Base-by-base conservation (phyloP, 495 filamentous ascomycete species). In the Aspergillus bertholletiae region DNA sequence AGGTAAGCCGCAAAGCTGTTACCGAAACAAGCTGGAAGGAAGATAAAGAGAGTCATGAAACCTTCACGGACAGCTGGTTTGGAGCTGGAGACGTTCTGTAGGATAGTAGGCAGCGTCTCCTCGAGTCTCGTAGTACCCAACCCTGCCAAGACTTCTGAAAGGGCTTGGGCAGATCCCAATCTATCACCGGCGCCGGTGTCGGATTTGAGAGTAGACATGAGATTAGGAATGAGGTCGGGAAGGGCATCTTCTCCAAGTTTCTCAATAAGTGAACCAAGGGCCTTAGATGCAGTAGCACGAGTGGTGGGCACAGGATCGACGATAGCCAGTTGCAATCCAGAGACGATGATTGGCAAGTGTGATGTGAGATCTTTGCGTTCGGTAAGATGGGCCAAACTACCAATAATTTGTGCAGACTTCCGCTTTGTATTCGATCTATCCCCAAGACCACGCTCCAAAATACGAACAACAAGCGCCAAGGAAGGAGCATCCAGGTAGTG, bases 31-130 rank as follows among this genome's bases (percentile, higher is more conserved):
- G 95, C 95, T 17, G 94, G 94, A 72, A 98, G 84, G 80, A 96
- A 98, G 59, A 98, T 97, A 74, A 98, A 98, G 37, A 98, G 81
- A 24, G 94, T 96, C 94, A 98, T 98, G 79, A 97, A 98, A 32
- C 94, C 94, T 78, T 98, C 94, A 55, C 94, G 85, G 54, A 97
- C 89, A 57, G 90, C 80, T 18, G 94, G 70, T 69, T 96, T 97
- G 48, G 89, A 80, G 63, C 94, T 97, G 58, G 88, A 84, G 47
- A 95, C 92, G 60, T 98, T 98, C 65, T 98, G 94, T 23, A 98
- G 73, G 55, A 98, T 96, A 7, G 94, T 97, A 46, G 94, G 95
- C 49, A 98, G 73, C 2, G 92, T 98, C 73, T 97, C 95, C 72
- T 98, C 94, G 48, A 98, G 75, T 56, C 94, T 85, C 32, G 87